Evolutionary conservation across 192 early-diverging fungal genomes (phyloP).

Genomic region (Entrophospora sp.): DNA sequence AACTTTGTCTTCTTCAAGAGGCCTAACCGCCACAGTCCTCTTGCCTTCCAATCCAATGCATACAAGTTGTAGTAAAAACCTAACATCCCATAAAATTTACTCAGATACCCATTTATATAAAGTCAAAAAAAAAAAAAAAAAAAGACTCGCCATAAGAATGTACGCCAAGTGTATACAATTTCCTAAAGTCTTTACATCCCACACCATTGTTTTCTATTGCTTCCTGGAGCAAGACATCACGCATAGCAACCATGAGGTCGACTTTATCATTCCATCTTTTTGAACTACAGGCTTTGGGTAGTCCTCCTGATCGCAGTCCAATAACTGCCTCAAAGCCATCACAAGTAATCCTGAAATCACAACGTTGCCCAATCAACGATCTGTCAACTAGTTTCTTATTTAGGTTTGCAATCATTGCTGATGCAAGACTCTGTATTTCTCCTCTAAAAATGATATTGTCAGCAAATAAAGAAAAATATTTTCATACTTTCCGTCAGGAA

Average conservation of each 20-base stretch:
- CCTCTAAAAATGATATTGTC: slow-evolving; percentile 2
- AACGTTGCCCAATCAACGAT: slow-evolving; percentile 12
- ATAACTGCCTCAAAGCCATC: slow-evolving; percentile 6
- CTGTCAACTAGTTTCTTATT: slow-evolving; percentile 12
- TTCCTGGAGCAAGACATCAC: slow-evolving; percentile 7
- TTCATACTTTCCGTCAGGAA: background rate
- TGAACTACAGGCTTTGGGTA: slow-evolving; percentile 5
- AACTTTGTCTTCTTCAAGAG: background rate
- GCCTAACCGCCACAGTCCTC: slow-evolving; percentile 3
- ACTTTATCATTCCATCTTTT: slow-evolving; percentile 15
- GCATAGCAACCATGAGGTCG: slow-evolving; percentile 12
- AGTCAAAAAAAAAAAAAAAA: too few relatives aligned
- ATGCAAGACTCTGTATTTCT: slow-evolving; percentile 12
- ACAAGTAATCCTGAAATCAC: slow-evolving; percentile 12
- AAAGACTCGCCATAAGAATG: slow-evolving; percentile 1
- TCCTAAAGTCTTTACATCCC: background rate
- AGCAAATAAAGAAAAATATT: too few relatives aligned
- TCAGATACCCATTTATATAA: background rate
- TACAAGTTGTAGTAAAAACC: slow-evolving; percentile 1
- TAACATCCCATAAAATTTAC: background rate
- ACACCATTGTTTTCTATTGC: slow-evolving; percentile 6
- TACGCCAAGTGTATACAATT: slow-evolving; percentile 8
- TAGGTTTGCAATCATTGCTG: slow-evolving; percentile 1
- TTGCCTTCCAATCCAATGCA: background rate
- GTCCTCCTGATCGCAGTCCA: slow-evolving; percentile 14